Evolutionary conservation across 768 basidiomycete genomes (phyloP), one percentile per base, ranked within the genome.

Genomic region (Termitomyces bulborhizus): DNA sequence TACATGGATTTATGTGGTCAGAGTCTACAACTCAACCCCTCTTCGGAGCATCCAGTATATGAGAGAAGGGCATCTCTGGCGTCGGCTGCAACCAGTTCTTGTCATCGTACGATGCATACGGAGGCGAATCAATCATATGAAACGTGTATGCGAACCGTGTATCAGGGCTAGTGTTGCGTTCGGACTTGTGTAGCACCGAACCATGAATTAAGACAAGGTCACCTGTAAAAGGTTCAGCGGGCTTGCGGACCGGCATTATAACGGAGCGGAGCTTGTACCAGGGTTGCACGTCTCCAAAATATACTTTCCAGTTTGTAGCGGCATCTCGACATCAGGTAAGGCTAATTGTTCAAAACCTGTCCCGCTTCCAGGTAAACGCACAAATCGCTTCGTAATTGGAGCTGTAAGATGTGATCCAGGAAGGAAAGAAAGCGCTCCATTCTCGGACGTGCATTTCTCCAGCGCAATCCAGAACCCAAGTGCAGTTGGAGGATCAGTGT

Each of bases 31-130:
- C 21, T 57, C 51, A 16, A 57, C 53, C n/a, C 46, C 46, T 15
- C 18, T 18, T 61, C 16, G 61, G 59, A 4, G 11, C n/a, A 48
- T 62, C 61, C 36, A 89, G 63, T 26, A 89, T 71, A 58, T 70
- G 78, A 26, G 84, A 78, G 71, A 98, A 97, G 1, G 94, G 91
- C 86, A 90, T 87, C 12, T 76, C 80, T 9, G 73, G 59, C 3
- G 93, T 93, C 1, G 95, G 93, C 66, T 98, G 95, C 55, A 98
- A 73, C 95, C 95, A 97, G 66, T 97, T 98, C 81, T 90, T 91
- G 63, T 83, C 79, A 58, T 98, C 96, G 55, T 95, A 97, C 40
- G 65, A 70, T 6, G 84, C 88, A 62, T 78, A 71, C 24, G 82
- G 86, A 40, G 79, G 78, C 18, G 80, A 86, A 63, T 96, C 91